These are phyloP conservation scores for Cercospora canescens DNA, from an alignment of 2,329 filamentous ascomycete species.

Conservation along the genomic window DNA sequence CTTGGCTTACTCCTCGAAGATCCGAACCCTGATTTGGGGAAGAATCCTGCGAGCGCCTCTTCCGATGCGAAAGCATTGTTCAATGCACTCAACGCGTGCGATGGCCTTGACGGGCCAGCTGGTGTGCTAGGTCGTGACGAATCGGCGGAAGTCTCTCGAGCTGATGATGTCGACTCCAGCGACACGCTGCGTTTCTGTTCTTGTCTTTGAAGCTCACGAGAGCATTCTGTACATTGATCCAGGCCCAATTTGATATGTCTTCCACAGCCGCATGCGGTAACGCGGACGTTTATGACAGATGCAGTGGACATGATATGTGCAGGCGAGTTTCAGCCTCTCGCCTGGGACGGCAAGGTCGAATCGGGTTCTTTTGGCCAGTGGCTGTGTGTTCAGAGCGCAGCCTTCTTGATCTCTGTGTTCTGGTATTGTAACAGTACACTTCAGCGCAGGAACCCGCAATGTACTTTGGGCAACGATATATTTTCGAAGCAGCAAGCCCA, in stretches of 20 bases:
- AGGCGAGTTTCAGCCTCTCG: background rate
- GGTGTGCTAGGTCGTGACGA: background rate
- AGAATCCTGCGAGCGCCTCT: background rate
- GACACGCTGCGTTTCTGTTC: background rate
- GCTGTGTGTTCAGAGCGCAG: background rate
- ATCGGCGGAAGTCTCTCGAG: background rate
- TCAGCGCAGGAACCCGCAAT: background rate
- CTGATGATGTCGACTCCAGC: background rate
- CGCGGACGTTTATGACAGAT: background rate
- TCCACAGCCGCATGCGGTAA: constrained; percentile 1
- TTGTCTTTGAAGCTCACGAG: background rate
- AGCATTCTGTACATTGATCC: background rate
- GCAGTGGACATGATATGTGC: background rate
- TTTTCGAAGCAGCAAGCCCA: background rate
- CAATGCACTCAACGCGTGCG: background rate
- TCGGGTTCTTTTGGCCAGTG: background rate
- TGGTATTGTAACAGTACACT: no score
- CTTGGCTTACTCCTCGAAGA: background rate
- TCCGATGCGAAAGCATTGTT: constrained; percentile 3
- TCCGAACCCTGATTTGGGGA: background rate
- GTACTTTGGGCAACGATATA: background rate
- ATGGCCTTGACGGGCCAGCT: background rate
- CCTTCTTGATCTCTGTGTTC: no score
- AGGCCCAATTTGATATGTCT: background rate
- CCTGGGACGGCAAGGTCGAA: background rate